Conservation (phyloP, 257 asterid genomes). For the Nicotiana tomentosiformis region DNA sequence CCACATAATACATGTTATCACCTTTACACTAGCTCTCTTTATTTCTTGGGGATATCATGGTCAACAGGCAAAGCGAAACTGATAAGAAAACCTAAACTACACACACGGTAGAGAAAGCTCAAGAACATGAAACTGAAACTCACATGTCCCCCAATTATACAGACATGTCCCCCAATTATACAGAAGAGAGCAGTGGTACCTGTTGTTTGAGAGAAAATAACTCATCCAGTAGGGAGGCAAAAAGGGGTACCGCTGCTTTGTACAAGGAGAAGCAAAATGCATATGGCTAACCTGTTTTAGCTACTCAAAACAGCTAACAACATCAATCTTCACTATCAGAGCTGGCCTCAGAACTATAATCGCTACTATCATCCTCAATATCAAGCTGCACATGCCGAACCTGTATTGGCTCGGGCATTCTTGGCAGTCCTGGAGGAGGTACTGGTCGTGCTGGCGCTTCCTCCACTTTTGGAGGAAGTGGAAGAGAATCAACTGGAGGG, state of each 20-base stretch:
- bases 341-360: constrained; percentile 62
- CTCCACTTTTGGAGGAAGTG: constrained; percentile 49
- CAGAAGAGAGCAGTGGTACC: constrained; percentile 4
- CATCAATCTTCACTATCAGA: constrained; percentile 74
- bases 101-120: neutral
- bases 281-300: constrained; percentile 72
- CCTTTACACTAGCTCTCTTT: neutral
- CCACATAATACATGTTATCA: neutral
- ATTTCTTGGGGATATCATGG: neutral
- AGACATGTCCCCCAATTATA: neutral
- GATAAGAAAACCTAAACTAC: neutral
- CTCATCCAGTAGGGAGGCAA: constrained; percentile 13
- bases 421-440: constrained; percentile 43
- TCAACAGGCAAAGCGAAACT: neutral
- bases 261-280: constrained; percentile 51
- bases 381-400: constrained; percentile 95
- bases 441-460: constrained; percentile 44
- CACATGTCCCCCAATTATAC: neutral
- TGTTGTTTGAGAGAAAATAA: constrained; percentile 5
- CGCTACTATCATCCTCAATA: constrained; percentile 73
- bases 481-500: constrained; percentile 64
- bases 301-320: constrained; percentile 13
- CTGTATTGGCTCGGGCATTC: constrained; percentile 72
- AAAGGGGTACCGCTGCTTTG: constrained; percentile 10
- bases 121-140: neutral